phyloP scores from a whole-genome alignment of 805 yeast genomes.

The Candida nanaspora region DNA sequence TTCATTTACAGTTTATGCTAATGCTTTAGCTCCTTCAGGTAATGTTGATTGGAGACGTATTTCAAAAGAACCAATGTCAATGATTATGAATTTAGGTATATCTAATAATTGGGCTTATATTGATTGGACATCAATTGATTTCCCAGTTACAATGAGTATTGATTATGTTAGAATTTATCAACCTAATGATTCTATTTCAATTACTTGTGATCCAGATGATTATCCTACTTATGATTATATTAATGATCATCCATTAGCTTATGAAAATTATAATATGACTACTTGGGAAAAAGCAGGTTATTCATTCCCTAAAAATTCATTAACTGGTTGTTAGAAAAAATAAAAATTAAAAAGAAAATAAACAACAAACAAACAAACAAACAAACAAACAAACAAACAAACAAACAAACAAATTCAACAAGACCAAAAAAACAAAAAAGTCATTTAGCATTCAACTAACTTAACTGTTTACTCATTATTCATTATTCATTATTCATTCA shows the following conservation, averaged over 20 bases:
- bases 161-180: constrained; percentile 93
- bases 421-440: too few relatives aligned
- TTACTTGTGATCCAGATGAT: constrained; percentile 83
- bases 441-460: too few relatives aligned
- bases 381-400: neutral
- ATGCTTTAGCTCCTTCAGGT: constrained; percentile 84
- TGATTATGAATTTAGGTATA: constrained; percentile 80
- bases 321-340: constrained; percentile 35
- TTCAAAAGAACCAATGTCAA: constrained; percentile 89
- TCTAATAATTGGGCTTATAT: constrained; percentile 92
- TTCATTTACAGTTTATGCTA: constrained; percentile 64
- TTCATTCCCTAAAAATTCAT: constrained; percentile 50
- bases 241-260: constrained; percentile 41
- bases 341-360: neutral
- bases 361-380: neutral
- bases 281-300: constrained; percentile 50
- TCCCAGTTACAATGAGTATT: constrained; percentile 71
- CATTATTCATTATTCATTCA: too few relatives aligned
- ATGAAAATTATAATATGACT: constrained; percentile 28
- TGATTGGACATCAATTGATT: constrained; percentile 74
- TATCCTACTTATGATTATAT: constrained; percentile 86
- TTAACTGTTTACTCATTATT: too few relatives aligned
- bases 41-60: constrained; percentile 78
- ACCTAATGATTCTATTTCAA: constrained; percentile 50
- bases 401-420: neutral